Evolutionary conservation across 1,139 yeast species (phyloP), one percentile per base, ranked within the genome.

Genomic region (Kodamaea anthophila): DNA sequence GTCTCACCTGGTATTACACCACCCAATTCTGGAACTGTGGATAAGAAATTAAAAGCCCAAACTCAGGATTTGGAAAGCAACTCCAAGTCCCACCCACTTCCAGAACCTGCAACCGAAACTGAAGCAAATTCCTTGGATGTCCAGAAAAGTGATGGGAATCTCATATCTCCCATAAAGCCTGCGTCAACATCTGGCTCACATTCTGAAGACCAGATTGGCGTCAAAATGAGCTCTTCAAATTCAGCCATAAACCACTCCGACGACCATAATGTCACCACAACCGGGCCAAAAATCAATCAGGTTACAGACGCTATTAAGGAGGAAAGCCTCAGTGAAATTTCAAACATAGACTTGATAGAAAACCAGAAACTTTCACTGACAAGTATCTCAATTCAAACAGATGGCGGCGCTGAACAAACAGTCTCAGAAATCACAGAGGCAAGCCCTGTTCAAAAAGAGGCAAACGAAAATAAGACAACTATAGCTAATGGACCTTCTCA

Each of bases 281-380:
- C n/a, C n/a, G n/a, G n/a, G n/a, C n/a, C n/a, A n/a, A n/a, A n/a
- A n/a, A n/a, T n/a, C n/a, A n/a, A n/a, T n/a, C n/a, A n/a, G n/a
- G n/a, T n/a, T n/a, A n/a, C n/a, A n/a, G n/a, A n/a, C n/a, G n/a
- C n/a, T n/a, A n/a, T n/a, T n/a, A n/a, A 5, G 14, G 12, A 21
- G 13, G 23, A 21, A 21, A 15, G 14, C 7, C n/a, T 10, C 9
- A 21, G 9, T 10, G 27, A 18, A 11, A n/a, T 6, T 9, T 15
- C 15, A 6, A 24, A 21, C 3, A 24, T 24, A 24, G 27, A 24
- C 11, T 24, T 24, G 15, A 24, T 24, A 24, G 27, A 24, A 10
- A 18, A 24, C 5, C n/a, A n/a, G n/a, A n/a, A n/a, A n/a, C n/a
- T n/a, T n/a, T n/a, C n/a, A n/a, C n/a, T n/a, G n/a, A n/a, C n/a